Evolutionary conservation across 2,329 filamentous ascomycete genomes (phyloP).

Genomic region (Bertia moriformis): DNA sequence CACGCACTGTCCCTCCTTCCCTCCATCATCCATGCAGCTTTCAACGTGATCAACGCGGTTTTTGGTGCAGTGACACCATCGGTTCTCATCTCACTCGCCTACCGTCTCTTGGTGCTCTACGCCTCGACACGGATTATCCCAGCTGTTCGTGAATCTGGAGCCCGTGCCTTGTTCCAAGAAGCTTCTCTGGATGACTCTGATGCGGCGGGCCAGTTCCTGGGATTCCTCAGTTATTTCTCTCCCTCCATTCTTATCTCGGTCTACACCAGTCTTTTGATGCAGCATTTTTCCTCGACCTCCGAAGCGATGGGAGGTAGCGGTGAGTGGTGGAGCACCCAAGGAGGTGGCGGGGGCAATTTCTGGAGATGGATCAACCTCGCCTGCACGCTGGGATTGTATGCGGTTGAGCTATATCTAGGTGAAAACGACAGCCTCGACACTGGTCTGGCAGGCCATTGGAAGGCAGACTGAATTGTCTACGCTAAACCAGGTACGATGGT

Average conservation of each 20-base stretch:
- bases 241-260: conserved; percentile 60
- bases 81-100: conserved; percentile 59
- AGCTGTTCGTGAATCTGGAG: conserved; percentile 53
- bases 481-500: too few relatives aligned
- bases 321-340: conserved; percentile 50
- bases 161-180: conserved; percentile 49
- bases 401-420: conserved; percentile 54
- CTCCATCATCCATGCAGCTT: conserved; percentile 46
- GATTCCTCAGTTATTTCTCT: conserved; percentile 56
- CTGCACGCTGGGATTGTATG: conserved; percentile 55
- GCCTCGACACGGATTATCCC: conserved; percentile 61
- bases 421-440: conserved; percentile 47
- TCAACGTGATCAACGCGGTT: conserved; percentile 54
- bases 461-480: conserved; percentile 54
- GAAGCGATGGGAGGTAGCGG: conserved; percentile 21
- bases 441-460: conserved; percentile 54
- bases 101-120: conserved; percentile 62
- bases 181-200: conserved; percentile 52
- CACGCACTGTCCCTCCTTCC: conserved; percentile 51
- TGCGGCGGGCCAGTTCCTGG: conserved; percentile 48
- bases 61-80: conserved; percentile 60
- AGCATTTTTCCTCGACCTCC: conserved; percentile 48
- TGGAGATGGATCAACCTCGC: conserved; percentile 62
- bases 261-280: conserved; percentile 63
- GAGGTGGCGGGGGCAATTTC: conserved; percentile 49